These are phyloP conservation scores for Podospora fimiseda DNA, from an alignment of 495 filamentous ascomycete species.

Conservation along the genomic window DNA sequence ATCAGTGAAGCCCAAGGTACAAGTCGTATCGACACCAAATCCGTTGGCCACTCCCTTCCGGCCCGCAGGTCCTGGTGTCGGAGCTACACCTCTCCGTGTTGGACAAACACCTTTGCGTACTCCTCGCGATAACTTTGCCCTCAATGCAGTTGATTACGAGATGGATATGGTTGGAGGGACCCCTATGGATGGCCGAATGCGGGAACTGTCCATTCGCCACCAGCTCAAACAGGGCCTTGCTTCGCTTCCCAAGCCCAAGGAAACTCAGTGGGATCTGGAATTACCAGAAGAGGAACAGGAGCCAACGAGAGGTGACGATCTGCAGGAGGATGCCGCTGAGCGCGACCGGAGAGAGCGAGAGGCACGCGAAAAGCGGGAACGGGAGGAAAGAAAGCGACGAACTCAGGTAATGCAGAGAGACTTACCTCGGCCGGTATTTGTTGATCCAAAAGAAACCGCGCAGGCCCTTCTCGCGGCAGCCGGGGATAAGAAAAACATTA, in stretches of 20 bases:
- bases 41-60: constrained; percentile 90
- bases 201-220: constrained; percentile 63
- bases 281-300: constrained; percentile 79
- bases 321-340: constrained; percentile 78
- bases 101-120: constrained; percentile 88
- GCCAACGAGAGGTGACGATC: constrained; percentile 41
- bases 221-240: constrained; percentile 67
- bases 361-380: constrained; percentile 61
- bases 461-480: constrained; percentile 52
- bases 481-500: constrained; percentile 27
- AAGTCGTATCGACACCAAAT: constrained; percentile 83
- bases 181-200: constrained; percentile 67
- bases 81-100: constrained; percentile 63
- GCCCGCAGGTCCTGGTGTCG: constrained; percentile 57
- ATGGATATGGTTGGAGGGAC: constrained; percentile 69
- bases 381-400: constrained; percentile 72
- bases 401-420: constrained; percentile 84
- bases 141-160: constrained; percentile 63
- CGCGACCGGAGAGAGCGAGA: constrained; percentile 67
- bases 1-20: constrained; percentile 71
- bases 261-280: constrained; percentile 86
- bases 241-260: constrained; percentile 85
- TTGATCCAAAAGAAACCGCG: constrained; percentile 56
- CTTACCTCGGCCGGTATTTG: constrained; percentile 66
- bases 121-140: constrained; percentile 79